phyloP scores from a whole-genome alignment of 2,329 filamentous ascomycete species.

The Fusarium luffae region DNA sequence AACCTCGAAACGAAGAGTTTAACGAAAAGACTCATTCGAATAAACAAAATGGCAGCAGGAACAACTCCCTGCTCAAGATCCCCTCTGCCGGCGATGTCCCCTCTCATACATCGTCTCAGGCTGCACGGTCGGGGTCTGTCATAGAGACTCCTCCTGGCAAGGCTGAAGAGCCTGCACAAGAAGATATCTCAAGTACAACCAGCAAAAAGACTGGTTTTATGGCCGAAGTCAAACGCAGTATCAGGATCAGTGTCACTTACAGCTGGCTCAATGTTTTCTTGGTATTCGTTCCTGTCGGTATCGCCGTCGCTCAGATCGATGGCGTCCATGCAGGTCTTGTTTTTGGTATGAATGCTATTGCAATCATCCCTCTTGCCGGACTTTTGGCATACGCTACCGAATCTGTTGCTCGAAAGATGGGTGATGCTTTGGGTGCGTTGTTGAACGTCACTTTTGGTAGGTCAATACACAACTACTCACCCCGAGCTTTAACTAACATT shows the following conservation, averaged over 20 bases:
- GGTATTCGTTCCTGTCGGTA: conserved; percentile 82
- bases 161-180: conserved; percentile 30
- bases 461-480: not conserved
- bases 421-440: conserved; percentile 77
- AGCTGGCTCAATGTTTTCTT: conserved; percentile 83
- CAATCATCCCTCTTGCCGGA: conserved; percentile 79
- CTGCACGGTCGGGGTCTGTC: conserved; percentile 68
- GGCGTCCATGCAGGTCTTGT: conserved; percentile 69
- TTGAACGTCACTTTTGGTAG: conserved; percentile 82
- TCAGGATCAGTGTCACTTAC: conserved; percentile 70
- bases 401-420: conserved; percentile 76
- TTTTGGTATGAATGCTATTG: conserved; percentile 80
- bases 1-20: conserved; percentile 11
- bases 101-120: conserved; percentile 60
- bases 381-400: conserved; percentile 79
- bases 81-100: conserved; percentile 40
- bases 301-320: conserved; percentile 67
- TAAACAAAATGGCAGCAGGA: conserved; percentile 16
- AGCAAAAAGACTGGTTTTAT: conserved; percentile 53
- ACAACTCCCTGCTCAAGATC: conserved; percentile 44
- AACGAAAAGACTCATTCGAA: conserved; percentile 24
- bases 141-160: conserved; percentile 50
- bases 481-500: not conserved
- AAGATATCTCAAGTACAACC: conserved; percentile 48
- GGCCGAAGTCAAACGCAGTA: conserved; percentile 61